Base-by-base conservation (phyloP, 495 filamentous ascomycete genomes). In the Penicillium flavigenum region DNA sequence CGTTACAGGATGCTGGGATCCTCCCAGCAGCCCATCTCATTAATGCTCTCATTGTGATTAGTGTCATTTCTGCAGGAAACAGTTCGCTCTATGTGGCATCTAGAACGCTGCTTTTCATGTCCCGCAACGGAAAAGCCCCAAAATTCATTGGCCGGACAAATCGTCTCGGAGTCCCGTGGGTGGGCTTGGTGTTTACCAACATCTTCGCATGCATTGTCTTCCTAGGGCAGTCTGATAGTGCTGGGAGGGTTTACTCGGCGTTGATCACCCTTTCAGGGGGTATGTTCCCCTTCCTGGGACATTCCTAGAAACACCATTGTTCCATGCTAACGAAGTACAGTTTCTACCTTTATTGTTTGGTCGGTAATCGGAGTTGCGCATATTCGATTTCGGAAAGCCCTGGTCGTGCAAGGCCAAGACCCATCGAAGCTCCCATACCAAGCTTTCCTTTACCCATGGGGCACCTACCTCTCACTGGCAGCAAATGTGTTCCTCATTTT, bases 321-420 rank as follows among this genome's bases (percentile, higher is more conserved):
- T 39, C 36, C 0, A 71, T 67, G 41, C 31, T 52, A 52, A 59
- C 20, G 6, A 14, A 26, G 1, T 24, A 74, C 73, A 50, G 83
- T 88, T 4, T 80, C 83, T 3, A 88, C 84, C 0, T 89, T 88
- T 61, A 69, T 89, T 50, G 85, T 87, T 38, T 90, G 87, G 87
- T 80, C 74, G 0, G 72, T 79, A 26, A 89, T 90, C 51, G 76
- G 77, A 50, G 73, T 89, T 44, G 84, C 82, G 3, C 86, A 89
- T 60, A 86, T 91, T 60, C 83, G 85, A 48, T 88, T 88, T 67
- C 81, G 86, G 16, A 59, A 70, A 6, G 85, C 81, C 1, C 76
- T 84, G 62, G 67, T 71, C 24, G 79, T 65, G 3, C 85, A 89
- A 61, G 84, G 83, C 4, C 76, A 83, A 52, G 66, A 67, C 24